Percentiles rank a stretch among this genome's conserved stretches.
These are phyloP conservation scores for Globisporangium ultimum DNA, from an alignment of 352 stramenopile species.

Conservation along the genomic window DNA sequence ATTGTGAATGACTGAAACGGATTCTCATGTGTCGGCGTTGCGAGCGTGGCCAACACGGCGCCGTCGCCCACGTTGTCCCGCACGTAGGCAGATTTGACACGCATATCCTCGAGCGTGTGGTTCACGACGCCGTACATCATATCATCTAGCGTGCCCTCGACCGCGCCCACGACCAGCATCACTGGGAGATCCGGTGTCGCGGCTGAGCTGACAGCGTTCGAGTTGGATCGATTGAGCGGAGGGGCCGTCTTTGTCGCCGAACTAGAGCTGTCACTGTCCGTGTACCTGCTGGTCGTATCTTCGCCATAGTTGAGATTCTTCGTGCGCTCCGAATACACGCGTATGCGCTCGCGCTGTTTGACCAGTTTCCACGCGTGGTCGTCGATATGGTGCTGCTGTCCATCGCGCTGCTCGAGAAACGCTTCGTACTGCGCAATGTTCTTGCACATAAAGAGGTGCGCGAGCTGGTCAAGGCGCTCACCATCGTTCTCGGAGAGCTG, in stretches of 20 bases:
- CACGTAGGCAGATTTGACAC: constrained; percentile 10
- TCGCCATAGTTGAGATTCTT: neutral
- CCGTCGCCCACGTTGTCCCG: constrained; percentile 1
- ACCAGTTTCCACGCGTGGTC: neutral
- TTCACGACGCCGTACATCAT: constrained; percentile 14
- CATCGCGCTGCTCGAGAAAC: neutral
- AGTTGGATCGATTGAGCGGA: too few species aligned
- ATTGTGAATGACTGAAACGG: constrained; percentile 15
- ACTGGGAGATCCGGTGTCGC: constrained; percentile 8
- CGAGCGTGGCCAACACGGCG: constrained; percentile 1
- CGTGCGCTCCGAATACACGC: constrained; percentile 3
- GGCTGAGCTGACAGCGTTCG: neutral
- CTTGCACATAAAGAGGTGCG: constrained; percentile 4
- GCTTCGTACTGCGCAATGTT: constrained; percentile 3
- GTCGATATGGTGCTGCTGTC: neutral
- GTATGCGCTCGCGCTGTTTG: neutral
- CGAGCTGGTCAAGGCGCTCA: constrained; percentile 8
- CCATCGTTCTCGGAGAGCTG: constrained; percentile 4
- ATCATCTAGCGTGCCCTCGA: constrained; percentile 14
- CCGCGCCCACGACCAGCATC: constrained; percentile 4
- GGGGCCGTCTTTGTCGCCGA: too few species aligned
- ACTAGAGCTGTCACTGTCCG: neutral
- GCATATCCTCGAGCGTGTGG: neutral
- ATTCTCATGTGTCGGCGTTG: constrained; percentile 4
- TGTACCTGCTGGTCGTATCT: neutral